These are phyloP conservation scores for Saccharomycopsis amapae DNA, from an alignment of 805 yeast genomes.

Conservation along the genomic window DNA sequence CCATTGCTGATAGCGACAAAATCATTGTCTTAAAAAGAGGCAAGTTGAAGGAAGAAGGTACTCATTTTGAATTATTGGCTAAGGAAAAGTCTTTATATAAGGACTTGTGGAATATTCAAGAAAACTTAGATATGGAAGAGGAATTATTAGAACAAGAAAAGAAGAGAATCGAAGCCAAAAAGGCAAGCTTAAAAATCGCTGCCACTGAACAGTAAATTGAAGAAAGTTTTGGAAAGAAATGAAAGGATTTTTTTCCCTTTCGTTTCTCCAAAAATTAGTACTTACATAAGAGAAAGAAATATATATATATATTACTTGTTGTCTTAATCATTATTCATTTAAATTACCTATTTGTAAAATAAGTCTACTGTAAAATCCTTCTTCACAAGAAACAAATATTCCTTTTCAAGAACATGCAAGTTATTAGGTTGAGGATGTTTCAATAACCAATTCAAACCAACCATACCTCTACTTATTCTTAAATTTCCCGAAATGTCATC, in stretches of 20 bases:
- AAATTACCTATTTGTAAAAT: conserved; percentile 15
- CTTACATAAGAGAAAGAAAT: too few species aligned
- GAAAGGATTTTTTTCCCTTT: too few species aligned
- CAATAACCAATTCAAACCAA: neutral
- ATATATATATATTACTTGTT: neutral
- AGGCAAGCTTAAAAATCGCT: conserved; percentile 2
- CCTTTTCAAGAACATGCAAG: conserved; percentile 9
- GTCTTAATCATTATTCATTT: neutral
- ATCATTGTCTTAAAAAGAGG: conserved; percentile 84
- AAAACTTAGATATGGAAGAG: conserved; percentile 50
- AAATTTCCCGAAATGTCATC: conserved; percentile 19
- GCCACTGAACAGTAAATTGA: neutral
- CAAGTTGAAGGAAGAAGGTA: conserved; percentile 79
- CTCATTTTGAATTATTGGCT: conserved; percentile 56
- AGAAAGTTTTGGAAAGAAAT: neutral
- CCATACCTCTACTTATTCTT: conserved; percentile 11
- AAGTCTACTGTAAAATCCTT: conserved; percentile 15
- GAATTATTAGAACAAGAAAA: conserved; percentile 29
- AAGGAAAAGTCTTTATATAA: conserved; percentile 57
- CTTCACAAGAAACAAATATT: conserved; percentile 18
- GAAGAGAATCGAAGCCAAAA: conserved; percentile 17
- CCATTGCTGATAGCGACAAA: conserved; percentile 90
- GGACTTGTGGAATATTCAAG: conserved; percentile 89
- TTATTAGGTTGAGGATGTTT: neutral
- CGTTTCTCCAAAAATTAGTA: too few species aligned